Percentiles rank a stretch among this genome's conserved stretches.
These are phyloP conservation scores for Tylopilus felleus DNA, from an alignment of 768 basidiomycete species.

Conservation along the genomic window DNA sequence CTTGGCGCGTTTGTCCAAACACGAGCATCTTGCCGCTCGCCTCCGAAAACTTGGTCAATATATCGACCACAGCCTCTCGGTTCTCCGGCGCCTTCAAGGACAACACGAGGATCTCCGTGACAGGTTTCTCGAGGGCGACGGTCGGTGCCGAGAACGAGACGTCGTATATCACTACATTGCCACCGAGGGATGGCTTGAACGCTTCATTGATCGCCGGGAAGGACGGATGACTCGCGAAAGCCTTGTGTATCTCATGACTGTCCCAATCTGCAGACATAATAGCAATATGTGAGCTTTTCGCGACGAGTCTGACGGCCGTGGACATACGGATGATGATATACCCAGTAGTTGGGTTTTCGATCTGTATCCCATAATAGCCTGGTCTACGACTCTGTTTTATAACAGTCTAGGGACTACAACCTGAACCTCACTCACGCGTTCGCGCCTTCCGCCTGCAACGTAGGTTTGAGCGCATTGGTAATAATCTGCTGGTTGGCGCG, in stretches of 20 bases:
- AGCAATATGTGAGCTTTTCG: too few species aligned
- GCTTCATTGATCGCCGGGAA: slow-evolving; percentile 1
- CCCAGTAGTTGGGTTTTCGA: slow-evolving; percentile 12
- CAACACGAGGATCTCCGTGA: slow-evolving; percentile 21
- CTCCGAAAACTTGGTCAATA: slow-evolving; percentile 13
- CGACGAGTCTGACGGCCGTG: background rate
- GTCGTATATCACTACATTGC: slow-evolving; percentile 15
- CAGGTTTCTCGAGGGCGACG: slow-evolving; percentile 17
- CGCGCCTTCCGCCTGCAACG: too few species aligned
- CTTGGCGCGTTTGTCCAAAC: slow-evolving; percentile 20
- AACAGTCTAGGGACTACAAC: too few species aligned
- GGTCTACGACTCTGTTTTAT: background rate
- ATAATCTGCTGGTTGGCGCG: background rate
- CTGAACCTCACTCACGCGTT: too few species aligned
- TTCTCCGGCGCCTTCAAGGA: slow-evolving; percentile 24
- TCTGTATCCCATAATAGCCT: slow-evolving; percentile 18
- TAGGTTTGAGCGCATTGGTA: too few species aligned
- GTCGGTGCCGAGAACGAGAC: slow-evolving; percentile 18
- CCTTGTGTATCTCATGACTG: slow-evolving; percentile 18
- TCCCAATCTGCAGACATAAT: slow-evolving; percentile 24
- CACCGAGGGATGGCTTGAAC: slow-evolving; percentile 6
- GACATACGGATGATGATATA: slow-evolving; percentile 19
- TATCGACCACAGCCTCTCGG: slow-evolving; percentile 11
- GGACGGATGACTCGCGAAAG: background rate
- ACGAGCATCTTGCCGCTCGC: slow-evolving; percentile 7